A percentile compares a stretch with the other conserved stretches of the same genome.
Conservation (phyloP, 2,329 filamentous ascomycete genomes). For the Capronia coronata region DNA sequence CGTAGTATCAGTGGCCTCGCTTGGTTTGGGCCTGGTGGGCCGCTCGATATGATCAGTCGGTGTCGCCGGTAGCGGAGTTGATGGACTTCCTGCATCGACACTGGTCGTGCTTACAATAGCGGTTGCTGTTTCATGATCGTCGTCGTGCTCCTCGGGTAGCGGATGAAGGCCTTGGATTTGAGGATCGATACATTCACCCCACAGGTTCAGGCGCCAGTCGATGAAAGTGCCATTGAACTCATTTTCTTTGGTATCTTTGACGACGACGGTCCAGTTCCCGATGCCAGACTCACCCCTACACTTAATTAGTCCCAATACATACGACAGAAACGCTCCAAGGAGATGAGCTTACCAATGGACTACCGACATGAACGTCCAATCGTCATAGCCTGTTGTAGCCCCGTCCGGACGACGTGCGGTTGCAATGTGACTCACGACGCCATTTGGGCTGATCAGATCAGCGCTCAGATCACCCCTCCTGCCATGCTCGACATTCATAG, state of each 20-base stretch:
- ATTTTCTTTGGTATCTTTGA: constrained; percentile 79
- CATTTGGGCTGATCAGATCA: constrained; percentile 77
- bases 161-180: constrained; percentile 67
- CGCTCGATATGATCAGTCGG: constrained; percentile 61
- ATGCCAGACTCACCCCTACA: constrained; percentile 75
- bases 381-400: constrained; percentile 64
- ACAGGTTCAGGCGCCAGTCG: constrained; percentile 91
- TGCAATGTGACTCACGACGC: constrained; percentile 76
- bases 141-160: constrained; percentile 74
- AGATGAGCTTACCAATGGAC: constrained; percentile 69
- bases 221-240: constrained; percentile 68
- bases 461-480: constrained; percentile 87
- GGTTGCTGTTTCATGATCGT: constrained; percentile 61
- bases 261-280: constrained; percentile 83
- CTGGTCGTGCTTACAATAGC: constrained; percentile 58
- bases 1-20: constrained; percentile 29
- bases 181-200: constrained; percentile 79
- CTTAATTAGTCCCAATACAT: constrained; percentile 31
- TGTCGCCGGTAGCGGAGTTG: constrained; percentile 39
- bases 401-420: constrained; percentile 65
- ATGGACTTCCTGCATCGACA: constrained; percentile 44
- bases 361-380: constrained; percentile 99
- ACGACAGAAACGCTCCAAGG: neutral
- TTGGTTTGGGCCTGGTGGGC: constrained; percentile 56
- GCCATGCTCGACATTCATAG: constrained; percentile 89